These are phyloP conservation scores for Phyllosticta citribraziliensis DNA, from an alignment of 2,329 filamentous ascomycete species.

Conservation along the genomic window DNA sequence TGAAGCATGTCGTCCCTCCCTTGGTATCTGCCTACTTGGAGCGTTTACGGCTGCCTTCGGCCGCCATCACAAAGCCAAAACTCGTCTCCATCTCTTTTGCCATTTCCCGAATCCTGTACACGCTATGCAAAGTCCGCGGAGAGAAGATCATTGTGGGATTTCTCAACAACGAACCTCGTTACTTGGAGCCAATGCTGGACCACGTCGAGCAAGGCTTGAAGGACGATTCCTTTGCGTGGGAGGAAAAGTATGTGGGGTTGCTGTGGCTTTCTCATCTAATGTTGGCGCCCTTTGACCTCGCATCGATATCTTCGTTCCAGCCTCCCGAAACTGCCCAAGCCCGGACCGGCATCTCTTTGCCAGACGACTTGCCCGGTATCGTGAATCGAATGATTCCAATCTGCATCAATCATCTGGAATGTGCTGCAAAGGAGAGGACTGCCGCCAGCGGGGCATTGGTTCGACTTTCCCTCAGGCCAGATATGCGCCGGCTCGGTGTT, in stretches of 20 bases:
- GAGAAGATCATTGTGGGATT: slow-evolving; percentile 89
- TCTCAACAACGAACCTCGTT: slow-evolving; percentile 77
- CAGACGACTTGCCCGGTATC: slow-evolving; percentile 56
- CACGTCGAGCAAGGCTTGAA: slow-evolving; percentile 56
- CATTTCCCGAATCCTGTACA: slow-evolving; percentile 72
- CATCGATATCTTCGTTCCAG: slow-evolving; percentile 60
- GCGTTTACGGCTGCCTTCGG: slow-evolving; percentile 26
- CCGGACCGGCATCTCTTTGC: slow-evolving; percentile 43
- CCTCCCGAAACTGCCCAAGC: slow-evolving; percentile 27
- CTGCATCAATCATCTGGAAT: slow-evolving; percentile 60
- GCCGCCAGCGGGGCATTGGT: slow-evolving; percentile 78
- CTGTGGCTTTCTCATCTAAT: slow-evolving; percentile 58
- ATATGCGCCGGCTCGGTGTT: slow-evolving; percentile 75
- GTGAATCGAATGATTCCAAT: slow-evolving; percentile 60
- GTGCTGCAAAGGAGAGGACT: slow-evolving; percentile 77
- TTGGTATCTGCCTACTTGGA: slow-evolving; percentile 69
- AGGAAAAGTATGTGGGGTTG: slow-evolving; percentile 78
- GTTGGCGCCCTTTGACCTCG: slow-evolving; percentile 76
- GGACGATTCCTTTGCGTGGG: slow-evolving; percentile 48
- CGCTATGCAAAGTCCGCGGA: slow-evolving; percentile 87
- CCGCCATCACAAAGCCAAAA: not conserved
- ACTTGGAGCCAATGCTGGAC: slow-evolving; percentile 69
- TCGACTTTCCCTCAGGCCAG: slow-evolving; percentile 68
- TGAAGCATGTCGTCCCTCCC: slow-evolving; percentile 64
- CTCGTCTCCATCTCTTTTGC: slow-evolving; percentile 37